These are phyloP conservation scores for Trichoderma gamsii DNA, from an alignment of 495 filamentous ascomycete species.

Conservation along the genomic window DNA sequence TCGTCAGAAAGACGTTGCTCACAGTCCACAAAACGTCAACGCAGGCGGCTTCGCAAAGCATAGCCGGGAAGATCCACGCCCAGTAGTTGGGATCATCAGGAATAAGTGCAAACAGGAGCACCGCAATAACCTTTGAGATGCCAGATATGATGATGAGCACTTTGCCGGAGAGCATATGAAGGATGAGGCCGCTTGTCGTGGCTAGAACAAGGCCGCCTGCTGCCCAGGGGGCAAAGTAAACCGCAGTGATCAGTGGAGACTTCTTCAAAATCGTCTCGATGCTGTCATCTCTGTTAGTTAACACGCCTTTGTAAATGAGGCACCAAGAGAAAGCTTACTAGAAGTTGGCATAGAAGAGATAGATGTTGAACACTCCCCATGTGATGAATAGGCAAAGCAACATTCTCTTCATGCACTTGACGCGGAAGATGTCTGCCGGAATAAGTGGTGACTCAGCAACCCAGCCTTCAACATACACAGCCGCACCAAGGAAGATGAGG, in stretches of 20 bases:
- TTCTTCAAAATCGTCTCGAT: constrained; percentile 56
- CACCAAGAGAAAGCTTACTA: constrained; percentile 46
- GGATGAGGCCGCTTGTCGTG: constrained; percentile 54
- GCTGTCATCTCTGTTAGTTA: constrained; percentile 18
- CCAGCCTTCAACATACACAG: constrained; percentile 62
- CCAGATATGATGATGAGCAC: constrained; percentile 56
- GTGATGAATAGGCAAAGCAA: constrained; percentile 54
- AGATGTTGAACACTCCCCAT: constrained; percentile 63
- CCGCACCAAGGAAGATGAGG: constrained; percentile 36
- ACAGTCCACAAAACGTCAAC: constrained; percentile 71
- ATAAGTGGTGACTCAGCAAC: constrained; percentile 56
- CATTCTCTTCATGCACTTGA: constrained; percentile 60
- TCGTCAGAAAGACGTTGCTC: constrained; percentile 67
- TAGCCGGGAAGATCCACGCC: constrained; percentile 61
- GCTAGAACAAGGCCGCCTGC: constrained; percentile 60
- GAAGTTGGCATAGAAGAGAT: constrained; percentile 59
- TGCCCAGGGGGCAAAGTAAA: constrained; percentile 64
- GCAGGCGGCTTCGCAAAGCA: constrained; percentile 65
- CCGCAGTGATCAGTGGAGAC: constrained; percentile 56
- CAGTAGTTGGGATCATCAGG: constrained; percentile 46
- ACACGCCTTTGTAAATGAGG: not conserved
- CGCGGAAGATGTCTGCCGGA: constrained; percentile 55
- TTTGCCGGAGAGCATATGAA: constrained; percentile 60
- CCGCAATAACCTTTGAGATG: constrained; percentile 51
- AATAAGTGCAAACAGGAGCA: constrained; percentile 58